Percentiles rank a stretch among this genome's conserved stretches.
Conservation (phyloP, 495 filamentous ascomycete species). For the Annulohypoxylon maeteangense region DNA sequence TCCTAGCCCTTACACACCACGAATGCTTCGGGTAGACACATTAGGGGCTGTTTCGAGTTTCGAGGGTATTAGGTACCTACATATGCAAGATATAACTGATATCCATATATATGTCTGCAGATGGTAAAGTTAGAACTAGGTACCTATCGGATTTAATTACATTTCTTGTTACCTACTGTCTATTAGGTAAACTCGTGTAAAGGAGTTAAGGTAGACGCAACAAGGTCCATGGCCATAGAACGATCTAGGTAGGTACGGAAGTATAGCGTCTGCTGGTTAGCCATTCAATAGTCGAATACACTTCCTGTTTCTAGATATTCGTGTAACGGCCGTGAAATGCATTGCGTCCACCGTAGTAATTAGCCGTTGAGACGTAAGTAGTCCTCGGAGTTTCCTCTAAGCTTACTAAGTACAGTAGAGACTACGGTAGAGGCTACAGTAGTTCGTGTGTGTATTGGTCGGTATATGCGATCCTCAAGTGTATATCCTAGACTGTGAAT, state of each 20-base stretch:
- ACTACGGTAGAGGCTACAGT: background rate
- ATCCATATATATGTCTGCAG: too few species aligned
- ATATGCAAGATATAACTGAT: slow-evolving; percentile 9
- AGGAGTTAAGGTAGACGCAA: background rate
- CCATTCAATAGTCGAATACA: slow-evolving; percentile 6
- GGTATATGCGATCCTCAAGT: slow-evolving; percentile 25
- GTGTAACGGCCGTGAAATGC: background rate
- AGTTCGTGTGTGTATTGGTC: slow-evolving; percentile 10
- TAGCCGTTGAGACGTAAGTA: background rate
- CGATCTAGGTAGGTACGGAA: background rate
- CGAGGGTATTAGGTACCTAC: too few species aligned
- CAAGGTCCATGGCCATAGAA: background rate
- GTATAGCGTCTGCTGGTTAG: background rate
- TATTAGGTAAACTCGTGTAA: background rate
- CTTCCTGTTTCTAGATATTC: slow-evolving; percentile 3
- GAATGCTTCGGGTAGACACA: slow-evolving; percentile 5
- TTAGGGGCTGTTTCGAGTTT: slow-evolving; percentile 1
- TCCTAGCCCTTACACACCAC: background rate
- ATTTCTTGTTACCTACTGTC: background rate
- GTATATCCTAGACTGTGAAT: slow-evolving; percentile 16
- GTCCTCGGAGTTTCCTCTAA: slow-evolving; percentile 3
- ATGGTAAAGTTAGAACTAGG: background rate
- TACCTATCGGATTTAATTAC: background rate
- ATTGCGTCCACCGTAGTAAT: background rate
- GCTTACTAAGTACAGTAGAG: slow-evolving; percentile 34